Conservation (phyloP, 2,329 filamentous ascomycete species). For the Aureobasidium subglaciale region DNA sequence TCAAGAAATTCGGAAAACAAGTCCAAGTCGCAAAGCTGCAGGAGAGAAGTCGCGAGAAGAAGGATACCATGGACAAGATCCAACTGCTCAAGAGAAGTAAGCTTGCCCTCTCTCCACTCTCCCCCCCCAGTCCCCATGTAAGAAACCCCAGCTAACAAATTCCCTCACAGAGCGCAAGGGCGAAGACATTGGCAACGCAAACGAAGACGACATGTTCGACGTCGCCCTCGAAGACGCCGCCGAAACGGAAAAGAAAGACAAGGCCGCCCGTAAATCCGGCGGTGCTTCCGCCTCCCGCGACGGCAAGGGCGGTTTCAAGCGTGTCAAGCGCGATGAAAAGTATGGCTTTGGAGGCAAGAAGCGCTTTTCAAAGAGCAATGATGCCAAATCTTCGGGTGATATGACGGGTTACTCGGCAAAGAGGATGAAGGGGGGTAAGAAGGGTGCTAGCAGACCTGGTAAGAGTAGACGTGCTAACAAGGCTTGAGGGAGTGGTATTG, state of each 20-base stretch:
- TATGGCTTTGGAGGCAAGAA: constrained; percentile 97
- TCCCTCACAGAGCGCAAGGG: constrained; percentile 70
- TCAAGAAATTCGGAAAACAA: constrained; percentile 99
- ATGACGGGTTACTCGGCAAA: constrained; percentile 71
- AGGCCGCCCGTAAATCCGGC: constrained; percentile 35
- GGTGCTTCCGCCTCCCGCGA: constrained; percentile 22
- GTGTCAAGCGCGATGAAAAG: constrained; percentile 89
- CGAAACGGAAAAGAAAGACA: constrained; percentile 42
- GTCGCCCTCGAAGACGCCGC: constrained; percentile 69
- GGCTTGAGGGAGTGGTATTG: not conserved
- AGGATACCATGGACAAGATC: constrained; percentile 91
- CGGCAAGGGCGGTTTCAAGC: constrained; percentile 55
- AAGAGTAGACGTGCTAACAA: constrained; percentile 34
- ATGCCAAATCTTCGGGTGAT: constrained; percentile 76
- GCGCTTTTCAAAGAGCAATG: constrained; percentile 80
- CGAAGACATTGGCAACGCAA: constrained; percentile 54
- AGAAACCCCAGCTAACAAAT: constrained; percentile 20
- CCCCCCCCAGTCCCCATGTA: not conserved
- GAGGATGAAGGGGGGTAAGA: constrained; percentile 66
- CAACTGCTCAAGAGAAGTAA: constrained; percentile 89
- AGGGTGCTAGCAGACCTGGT: constrained; percentile 22
- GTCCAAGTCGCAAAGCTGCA: constrained; percentile 95
- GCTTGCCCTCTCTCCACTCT: constrained; percentile 31
- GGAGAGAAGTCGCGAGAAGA: constrained; percentile 87
- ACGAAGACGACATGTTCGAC: constrained; percentile 86